phyloP scores from a whole-genome alignment of 2,329 filamentous ascomycete species.

The Xylaria sp. region DNA sequence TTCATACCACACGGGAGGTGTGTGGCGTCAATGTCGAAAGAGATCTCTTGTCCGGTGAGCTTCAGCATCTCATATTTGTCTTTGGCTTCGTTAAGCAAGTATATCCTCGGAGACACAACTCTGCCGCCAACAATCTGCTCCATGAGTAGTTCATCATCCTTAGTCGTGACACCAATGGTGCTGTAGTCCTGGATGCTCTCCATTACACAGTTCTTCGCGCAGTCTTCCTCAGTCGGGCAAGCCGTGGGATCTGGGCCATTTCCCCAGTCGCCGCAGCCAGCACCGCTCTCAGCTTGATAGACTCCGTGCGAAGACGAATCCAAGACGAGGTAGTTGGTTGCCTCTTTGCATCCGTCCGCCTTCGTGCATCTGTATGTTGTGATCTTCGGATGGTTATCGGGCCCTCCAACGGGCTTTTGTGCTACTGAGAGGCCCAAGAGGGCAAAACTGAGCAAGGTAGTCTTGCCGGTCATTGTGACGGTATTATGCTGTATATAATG shows the following conservation, averaged over 20 bases:
- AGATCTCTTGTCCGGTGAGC: constrained; percentile 68
- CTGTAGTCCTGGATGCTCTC: constrained; percentile 61
- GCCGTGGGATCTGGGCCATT: constrained; percentile 53
- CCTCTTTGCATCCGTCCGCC: constrained; percentile 58
- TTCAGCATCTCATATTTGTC: constrained; percentile 69
- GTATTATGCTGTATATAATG: background rate
- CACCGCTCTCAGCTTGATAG: constrained; percentile 51
- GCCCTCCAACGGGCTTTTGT: constrained; percentile 49
- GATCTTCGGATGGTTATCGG: constrained; percentile 60
- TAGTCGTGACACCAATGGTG: constrained; percentile 48
- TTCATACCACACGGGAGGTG: constrained; percentile 71
- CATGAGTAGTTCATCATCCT: constrained; percentile 53
- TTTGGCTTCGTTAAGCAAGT: constrained; percentile 65
- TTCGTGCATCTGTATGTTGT: constrained; percentile 62
- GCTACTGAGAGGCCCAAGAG: constrained; percentile 49
- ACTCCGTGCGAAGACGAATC: constrained; percentile 59
- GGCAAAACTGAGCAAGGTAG: constrained; percentile 42
- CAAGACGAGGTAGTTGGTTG: constrained; percentile 60
- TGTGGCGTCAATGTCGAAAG: constrained; percentile 72
- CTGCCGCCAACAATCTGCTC: constrained; percentile 48
- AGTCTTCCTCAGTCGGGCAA: constrained; percentile 60
- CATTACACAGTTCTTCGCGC: constrained; percentile 63
- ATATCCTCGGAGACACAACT: constrained; percentile 59
- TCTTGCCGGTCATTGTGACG: constrained; percentile 43
- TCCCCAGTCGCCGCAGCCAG: constrained; percentile 51